Evolutionary conservation across 2,329 filamentous ascomycete genomes (phyloP), one percentile per base, ranked within the genome.

Genomic region (Nigrograna mackinnonii): DNA sequence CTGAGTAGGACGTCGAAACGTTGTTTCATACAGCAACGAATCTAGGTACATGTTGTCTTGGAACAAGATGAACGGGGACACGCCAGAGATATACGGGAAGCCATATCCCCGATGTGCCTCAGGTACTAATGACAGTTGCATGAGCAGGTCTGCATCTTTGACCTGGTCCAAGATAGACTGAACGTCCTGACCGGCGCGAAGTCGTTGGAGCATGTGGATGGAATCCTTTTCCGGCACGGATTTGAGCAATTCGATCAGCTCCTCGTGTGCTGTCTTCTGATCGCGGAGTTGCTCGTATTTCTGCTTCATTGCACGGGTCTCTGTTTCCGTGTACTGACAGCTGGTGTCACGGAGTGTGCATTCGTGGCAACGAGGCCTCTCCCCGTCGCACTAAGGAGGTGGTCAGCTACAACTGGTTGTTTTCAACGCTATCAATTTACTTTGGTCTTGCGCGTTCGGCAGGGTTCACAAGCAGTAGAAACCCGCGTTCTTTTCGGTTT

Each of bases 331-430:
- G 31, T 34, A 34, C 11, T 34, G 31, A 18, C 31, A 34, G 3
- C 17, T 34, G 13, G 17, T 3, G 2, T 34, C 16, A 13, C 12
- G 3, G 13, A 34, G 16, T n/a, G 17, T 34, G 31, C 31, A 34
- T 13, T 13, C 12, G 16, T 9, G 11, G 31, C 31, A 34, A 11
- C 11, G 11, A 16, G 31, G 31, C 12, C 31, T 12, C 11, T 13
- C 31, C 12, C 31, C 31, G 17, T 34, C 16, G 31, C 31, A 34
- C 31, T 34, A 34, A 18, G 3, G 17, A 3, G 47, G 34, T 28
- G 24, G 14, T 28, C 2, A 28, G 24, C 14, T n/a, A n/a, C n/a
- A n/a, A n/a, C n/a, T n/a, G n/a, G 2, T 28, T 14, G 24, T 28
- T 11, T 28, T 12, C 14, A 28, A 28, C 11, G 24, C 2, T 28